phyloP scores from a whole-genome alignment of 2,329 filamentous ascomycete species.

The Cryoendolithus antarcticus region DNA sequence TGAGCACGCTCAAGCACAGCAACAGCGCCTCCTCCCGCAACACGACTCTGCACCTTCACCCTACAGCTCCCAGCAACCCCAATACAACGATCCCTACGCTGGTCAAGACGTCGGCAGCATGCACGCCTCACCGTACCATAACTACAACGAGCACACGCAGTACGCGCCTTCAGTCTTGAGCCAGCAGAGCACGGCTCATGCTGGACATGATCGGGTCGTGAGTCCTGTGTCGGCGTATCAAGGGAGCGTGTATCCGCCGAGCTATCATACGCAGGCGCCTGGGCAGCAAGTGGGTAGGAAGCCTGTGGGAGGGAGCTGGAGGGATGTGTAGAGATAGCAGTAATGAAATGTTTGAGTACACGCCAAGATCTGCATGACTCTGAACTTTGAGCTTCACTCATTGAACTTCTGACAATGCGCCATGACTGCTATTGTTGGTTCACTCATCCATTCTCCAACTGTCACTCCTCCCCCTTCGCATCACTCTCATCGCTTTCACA shows the following conservation, averaged over 20 bases:
- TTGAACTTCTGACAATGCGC: too few species aligned
- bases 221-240: constrained; percentile 11
- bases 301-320: constrained; percentile 23
- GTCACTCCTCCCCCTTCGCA: too few species aligned
- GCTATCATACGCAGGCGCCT: constrained; percentile 10
- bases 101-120: constrained; percentile 11
- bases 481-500: too few species aligned
- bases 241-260: constrained; percentile 11
- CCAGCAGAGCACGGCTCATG: constrained; percentile 7
- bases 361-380: too few species aligned
- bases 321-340: constrained; percentile 15
- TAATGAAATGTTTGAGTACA: too few species aligned
- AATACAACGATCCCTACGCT: not conserved
- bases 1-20: constrained; percentile 45
- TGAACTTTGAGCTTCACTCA: too few species aligned
- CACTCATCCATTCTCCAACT: too few species aligned
- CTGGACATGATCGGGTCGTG: constrained; percentile 3
- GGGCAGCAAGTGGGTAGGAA: constrained; percentile 11
- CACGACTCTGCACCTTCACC: not conserved
- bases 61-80: constrained; percentile 4
- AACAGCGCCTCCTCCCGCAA: constrained; percentile 6
- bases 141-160: constrained; percentile 12
- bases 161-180: constrained; percentile 4
- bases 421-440: too few species aligned
- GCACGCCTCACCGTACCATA: constrained; percentile 15